Evolutionary conservation across 257 asterid genomes (phyloP).

Genomic region (Coffea eugenioides): DNA sequence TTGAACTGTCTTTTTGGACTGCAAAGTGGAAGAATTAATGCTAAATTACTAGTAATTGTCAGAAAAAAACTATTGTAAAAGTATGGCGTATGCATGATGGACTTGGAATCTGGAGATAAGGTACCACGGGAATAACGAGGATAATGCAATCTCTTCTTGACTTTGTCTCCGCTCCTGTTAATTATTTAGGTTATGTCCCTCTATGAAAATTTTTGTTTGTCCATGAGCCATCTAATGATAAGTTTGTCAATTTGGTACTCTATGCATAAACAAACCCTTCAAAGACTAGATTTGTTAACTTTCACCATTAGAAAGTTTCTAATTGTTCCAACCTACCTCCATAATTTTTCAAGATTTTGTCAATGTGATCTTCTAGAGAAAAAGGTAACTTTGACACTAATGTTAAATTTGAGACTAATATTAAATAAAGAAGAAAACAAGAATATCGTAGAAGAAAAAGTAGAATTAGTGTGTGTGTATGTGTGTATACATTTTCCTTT

Average conservation of each 20-base stretch:
- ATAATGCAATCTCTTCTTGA: background rate
- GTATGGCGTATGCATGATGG: conserved; percentile 16
- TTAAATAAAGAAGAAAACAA: no score
- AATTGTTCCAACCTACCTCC: no score
- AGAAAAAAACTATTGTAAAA: conserved; percentile 4
- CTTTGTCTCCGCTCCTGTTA: background rate
- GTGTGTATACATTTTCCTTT: no score
- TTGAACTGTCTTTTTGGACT: background rate
- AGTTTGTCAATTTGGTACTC: background rate
- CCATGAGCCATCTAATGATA: background rate
- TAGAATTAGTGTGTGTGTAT: no score
- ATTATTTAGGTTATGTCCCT: background rate
- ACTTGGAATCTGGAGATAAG: conserved; percentile 25
- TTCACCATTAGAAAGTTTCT: no score
- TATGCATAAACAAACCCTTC: no score
- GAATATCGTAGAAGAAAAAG: no score
- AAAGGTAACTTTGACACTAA: no score
- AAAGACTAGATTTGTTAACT: no score
- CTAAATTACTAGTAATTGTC: background rate
- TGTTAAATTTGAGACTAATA: no score
- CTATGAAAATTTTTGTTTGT: background rate
- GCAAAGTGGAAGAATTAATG: background rate
- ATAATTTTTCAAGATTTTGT: no score
- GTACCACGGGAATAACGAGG: background rate
- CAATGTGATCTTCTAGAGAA: no score